Base-by-base conservation (phyloP, 2,329 filamentous ascomycete species). In the Penicillium frequentans region DNA sequence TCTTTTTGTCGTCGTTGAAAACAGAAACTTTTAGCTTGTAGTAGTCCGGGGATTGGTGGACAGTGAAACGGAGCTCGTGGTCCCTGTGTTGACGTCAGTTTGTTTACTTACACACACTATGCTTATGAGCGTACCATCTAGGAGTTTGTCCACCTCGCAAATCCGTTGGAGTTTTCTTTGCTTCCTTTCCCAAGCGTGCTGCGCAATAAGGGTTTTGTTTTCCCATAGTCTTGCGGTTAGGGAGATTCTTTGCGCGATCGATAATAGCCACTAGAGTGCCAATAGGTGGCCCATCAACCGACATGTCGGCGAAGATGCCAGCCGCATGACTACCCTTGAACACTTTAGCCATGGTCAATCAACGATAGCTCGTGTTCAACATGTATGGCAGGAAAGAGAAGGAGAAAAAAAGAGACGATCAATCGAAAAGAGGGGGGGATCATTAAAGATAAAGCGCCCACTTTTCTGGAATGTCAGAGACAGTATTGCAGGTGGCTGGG, bases 131-230 rank as follows among this genome's bases (percentile, higher is more conserved):
- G 24, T 85, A 97, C 95, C 95, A 99, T 84, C 85, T 88, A 8
- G 95, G 95, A 39, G 95, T 98, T 77, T 99, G 95, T 43, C 95
- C 95, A 62, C 95, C 95, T 70, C 95, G 85, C 67, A 93, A 87
- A 75, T 99, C 95, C 5, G 93, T 97, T 42, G 89, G 89, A 3
- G 95, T 99, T 82, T 97, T 97, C 80, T 96, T 96, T 48, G 95
- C 95, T 77, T 98, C 93, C 75, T 99, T 99, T 33, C 93, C 95
- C 46, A 99, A 79, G 53, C 95, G 84, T 31, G 92, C 93, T 37
- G 95, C 95, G 76, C 93, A 97, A 76, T 98, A 99, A 0, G 95
- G 93, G 73, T 98, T 93, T 79, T 99, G 95, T 78, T 99, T 99
- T 55, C 95, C 95, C 81, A 99, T 97, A 6, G 92, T 95, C 81